A percentile compares a stretch with the other conserved stretches of the same genome.
These are phyloP conservation scores for Fusarium scirpi DNA, from an alignment of 2,329 filamentous ascomycete species.

Conservation along the genomic window DNA sequence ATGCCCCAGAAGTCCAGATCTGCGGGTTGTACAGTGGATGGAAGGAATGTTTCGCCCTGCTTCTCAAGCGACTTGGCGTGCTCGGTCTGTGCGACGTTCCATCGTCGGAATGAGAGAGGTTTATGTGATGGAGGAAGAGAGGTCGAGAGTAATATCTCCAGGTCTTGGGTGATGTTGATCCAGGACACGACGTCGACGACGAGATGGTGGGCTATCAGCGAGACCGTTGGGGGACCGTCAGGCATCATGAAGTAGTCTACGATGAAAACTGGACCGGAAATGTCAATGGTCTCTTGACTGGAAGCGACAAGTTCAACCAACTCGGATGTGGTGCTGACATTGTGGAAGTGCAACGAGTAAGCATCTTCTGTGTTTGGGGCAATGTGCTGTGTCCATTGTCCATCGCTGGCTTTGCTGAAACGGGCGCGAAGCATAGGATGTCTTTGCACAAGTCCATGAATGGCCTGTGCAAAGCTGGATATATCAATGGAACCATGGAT, in stretches of 20 bases:
- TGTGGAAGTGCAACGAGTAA: constrained; percentile 34
- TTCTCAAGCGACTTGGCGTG: constrained; percentile 38
- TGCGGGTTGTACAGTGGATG: constrained; percentile 9
- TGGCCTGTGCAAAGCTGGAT: constrained; percentile 33
- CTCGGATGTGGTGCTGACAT: constrained; percentile 16
- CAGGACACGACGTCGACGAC: constrained; percentile 61
- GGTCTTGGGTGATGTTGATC: constrained; percentile 58
- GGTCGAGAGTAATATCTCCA: constrained; percentile 54
- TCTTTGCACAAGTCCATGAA: constrained; percentile 45
- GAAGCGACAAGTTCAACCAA: neutral
- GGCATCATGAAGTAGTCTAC: constrained; percentile 13
- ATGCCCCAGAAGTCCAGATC: constrained; percentile 42
- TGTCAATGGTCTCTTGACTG: constrained; percentile 9
- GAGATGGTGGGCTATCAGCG: constrained; percentile 53
- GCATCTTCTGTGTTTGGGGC: constrained; percentile 31
- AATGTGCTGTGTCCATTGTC: constrained; percentile 44
- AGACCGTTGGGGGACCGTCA: constrained; percentile 42
- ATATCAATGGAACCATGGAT: constrained; percentile 38
- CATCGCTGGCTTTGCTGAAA: constrained; percentile 33
- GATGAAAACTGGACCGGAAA: constrained; percentile 9
- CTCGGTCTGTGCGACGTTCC: constrained; percentile 52
- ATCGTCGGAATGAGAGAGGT: constrained; percentile 54
- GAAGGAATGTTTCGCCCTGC: neutral
- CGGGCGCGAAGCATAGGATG: constrained; percentile 55
- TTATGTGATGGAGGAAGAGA: constrained; percentile 18